These are phyloP conservation scores for Umbelopsis vinacea DNA, from an alignment of 192 early-diverging fungal genomes.

Conservation along the genomic window DNA sequence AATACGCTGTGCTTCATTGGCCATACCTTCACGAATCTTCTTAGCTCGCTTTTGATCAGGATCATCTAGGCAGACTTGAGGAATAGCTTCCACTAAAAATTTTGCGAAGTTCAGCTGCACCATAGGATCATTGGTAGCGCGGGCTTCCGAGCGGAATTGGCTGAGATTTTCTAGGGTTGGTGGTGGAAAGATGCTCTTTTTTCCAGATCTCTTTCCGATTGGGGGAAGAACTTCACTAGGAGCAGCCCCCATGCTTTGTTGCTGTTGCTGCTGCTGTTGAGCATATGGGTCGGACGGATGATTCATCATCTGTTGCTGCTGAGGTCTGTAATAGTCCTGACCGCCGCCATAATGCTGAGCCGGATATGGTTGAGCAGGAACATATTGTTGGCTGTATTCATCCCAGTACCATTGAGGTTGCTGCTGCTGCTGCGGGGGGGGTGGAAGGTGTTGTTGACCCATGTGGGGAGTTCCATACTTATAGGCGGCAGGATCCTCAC, in stretches of 20 bases:
- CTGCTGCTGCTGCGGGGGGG: background rate
- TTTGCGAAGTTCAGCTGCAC: conserved; percentile 87
- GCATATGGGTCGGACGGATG: background rate
- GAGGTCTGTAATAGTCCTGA: conserved; percentile 10
- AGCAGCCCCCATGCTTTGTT: background rate
- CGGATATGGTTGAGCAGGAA: conserved; percentile 2
- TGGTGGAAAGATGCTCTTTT: conserved; percentile 30
- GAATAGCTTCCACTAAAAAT: conserved; percentile 80
- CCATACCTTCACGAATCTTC: conserved; percentile 74
- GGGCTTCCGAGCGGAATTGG: conserved; percentile 49
- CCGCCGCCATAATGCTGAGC: background rate
- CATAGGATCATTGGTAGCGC: conserved; percentile 66
- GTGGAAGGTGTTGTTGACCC: background rate
- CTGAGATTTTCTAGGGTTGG: conserved; percentile 43
- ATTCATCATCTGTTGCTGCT: conserved; percentile 12
- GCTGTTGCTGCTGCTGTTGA: background rate
- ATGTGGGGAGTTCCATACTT: conserved; percentile 4
- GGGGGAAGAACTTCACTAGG: conserved; percentile 10
- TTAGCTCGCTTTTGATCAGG: conserved; percentile 68
- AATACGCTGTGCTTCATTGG: conserved; percentile 82
- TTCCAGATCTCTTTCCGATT: conserved; percentile 16
- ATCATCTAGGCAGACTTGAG: conserved; percentile 66
- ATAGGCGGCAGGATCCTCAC: background rate
- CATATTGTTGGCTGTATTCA: conserved; percentile 15
- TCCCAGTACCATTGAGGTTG: conserved; percentile 13